Evolutionary conservation across 805 yeast genomes (phyloP), one percentile per base, ranked within the genome.

Genomic region (Hanseniaspora taiwanica): DNA sequence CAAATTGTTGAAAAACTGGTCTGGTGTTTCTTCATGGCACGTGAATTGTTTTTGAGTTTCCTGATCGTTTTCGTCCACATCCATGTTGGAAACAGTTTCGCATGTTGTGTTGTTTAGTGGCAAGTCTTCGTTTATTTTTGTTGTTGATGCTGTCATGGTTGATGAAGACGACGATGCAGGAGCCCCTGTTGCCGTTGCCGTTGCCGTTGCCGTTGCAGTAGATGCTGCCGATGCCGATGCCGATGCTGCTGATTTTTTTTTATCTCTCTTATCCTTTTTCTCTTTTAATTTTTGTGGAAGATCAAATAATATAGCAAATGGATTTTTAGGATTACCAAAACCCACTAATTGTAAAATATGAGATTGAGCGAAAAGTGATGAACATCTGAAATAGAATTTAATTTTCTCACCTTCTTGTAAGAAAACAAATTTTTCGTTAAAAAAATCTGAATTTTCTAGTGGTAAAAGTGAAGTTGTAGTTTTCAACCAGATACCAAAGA

Each of bases 291-390:
- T 82, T 50, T 78, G 81, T 1, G 87, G 80, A 18, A 82, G 61
- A 42, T 72, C 77, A 57, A 82, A 82, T 12, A 82, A 54, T 49
- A 77, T 73, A 5, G 89, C 85, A 60, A 81, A 81, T 16, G 89
- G 86, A 51, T 79, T 81, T 35, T 67, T 65, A 4, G 81, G 69
- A 52, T 79, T 81, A 25, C 91, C 93, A 57, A 81, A 78, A 1
- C 91, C 91, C 36, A 79, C 72, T 40, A 81, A 54, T 60, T 81
- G 89, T 49, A 76, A 71, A 40, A 82, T 74, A 50, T 81, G 82
- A 21, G 86, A 75, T 37, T 81, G 65, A 2, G 91, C 89, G 64
- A 82, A 80, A 29, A 76, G 69, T 3, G 86, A 72, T 1, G 84
- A 77, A 53, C 81, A 79, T 50, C 80, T 79, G 51, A 77, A 78